Evolutionary conservation across 2,329 filamentous ascomycete genomes (phyloP), one percentile per base, ranked within the genome.

Genomic region (Beauveria sp.): DNA sequence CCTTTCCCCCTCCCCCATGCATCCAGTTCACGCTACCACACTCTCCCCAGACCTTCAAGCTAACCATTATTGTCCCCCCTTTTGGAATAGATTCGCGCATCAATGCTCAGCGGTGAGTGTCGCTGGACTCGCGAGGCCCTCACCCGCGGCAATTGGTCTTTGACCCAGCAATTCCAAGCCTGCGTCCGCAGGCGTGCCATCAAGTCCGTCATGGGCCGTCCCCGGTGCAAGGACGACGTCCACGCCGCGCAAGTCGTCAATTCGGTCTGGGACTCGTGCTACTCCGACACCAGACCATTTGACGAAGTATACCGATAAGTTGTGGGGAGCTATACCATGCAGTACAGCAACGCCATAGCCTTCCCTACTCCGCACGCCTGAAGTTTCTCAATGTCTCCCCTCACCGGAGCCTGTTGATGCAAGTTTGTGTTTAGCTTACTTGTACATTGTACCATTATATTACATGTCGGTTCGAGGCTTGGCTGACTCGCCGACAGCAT

Each of bases 261-360:
- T 75, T 88, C 96, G 75, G 95, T 99, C n/a, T 99, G 93, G 91
- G 93, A 96, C 67, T 97, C 92, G 69, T 99, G 95, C 74, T 99
- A 96, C 73, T 79, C 85, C 57, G 95, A 99, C 75, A 98, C 93
- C 4, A 81, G 95, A 70, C 95, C 95, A 2, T 99, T 99, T 75
- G 92, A 98, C 73, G 93, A 98, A 73, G 92, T 99, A 58, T 99
- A 96, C 74, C 87, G 91, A 73, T 93, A 73, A 38, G 38, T 16
- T 51, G 56, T 40, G 55, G 55, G 16, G 45, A 20, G 42, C 30
- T 20, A 28, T 38, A 43, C 22, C 22, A 51, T 38, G n/a, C 34
- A 38, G n/a, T 20, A 42, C 3, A 42, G 43, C 49, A 58, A 43
- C 34, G 56, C 46, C 24, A 51, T 45, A 43, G 56, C 56, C 46